These are phyloP conservation scores for Mycena pura DNA, from an alignment of 768 basidiomycete species.

Conservation along the genomic window DNA sequence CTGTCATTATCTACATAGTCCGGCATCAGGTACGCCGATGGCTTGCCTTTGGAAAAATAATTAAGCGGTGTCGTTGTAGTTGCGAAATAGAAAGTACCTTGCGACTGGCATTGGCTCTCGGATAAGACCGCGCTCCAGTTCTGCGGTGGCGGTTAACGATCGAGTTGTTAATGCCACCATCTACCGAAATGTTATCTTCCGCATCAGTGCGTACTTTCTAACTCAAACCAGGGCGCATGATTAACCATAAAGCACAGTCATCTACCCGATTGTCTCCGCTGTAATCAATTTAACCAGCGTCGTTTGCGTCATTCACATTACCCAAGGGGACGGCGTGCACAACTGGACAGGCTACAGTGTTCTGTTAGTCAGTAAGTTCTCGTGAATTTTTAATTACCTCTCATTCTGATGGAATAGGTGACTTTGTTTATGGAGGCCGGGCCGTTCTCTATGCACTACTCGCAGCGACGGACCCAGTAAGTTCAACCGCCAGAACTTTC, in stretches of 20 bases:
- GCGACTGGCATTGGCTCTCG: neutral
- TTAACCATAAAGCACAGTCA: neutral
- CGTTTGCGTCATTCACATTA: constrained; percentile 23
- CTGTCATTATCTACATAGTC: constrained; percentile 22
- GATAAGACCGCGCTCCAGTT: neutral
- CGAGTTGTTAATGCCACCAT: constrained; percentile 5
- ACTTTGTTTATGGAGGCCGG: constrained; percentile 28
- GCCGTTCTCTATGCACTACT: constrained; percentile 24
- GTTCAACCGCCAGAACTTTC: neutral
- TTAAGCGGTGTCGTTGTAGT: neutral
- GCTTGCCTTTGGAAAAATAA: neutral
- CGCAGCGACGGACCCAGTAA: constrained; percentile 27
- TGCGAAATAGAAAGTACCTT: neutral
- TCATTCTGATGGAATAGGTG: constrained; percentile 11
- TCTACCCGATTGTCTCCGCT: constrained; percentile 24
- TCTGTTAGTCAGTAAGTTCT: constrained; percentile 3
- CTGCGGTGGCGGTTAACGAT: neutral
- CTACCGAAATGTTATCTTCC: constrained; percentile 23
- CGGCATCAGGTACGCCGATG: constrained; percentile 25
- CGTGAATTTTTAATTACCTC: neutral
- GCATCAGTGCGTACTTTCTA: constrained; percentile 16
- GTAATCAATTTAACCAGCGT: constrained; percentile 25
- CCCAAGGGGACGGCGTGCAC: constrained; percentile 19
- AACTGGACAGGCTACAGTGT: constrained; percentile 22
- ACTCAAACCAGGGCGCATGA: neutral